Evolutionary conservation across 2,329 filamentous ascomycete species (phyloP), one percentile per base, ranked within the genome.

Genomic region (Shiraia sp.): DNA sequence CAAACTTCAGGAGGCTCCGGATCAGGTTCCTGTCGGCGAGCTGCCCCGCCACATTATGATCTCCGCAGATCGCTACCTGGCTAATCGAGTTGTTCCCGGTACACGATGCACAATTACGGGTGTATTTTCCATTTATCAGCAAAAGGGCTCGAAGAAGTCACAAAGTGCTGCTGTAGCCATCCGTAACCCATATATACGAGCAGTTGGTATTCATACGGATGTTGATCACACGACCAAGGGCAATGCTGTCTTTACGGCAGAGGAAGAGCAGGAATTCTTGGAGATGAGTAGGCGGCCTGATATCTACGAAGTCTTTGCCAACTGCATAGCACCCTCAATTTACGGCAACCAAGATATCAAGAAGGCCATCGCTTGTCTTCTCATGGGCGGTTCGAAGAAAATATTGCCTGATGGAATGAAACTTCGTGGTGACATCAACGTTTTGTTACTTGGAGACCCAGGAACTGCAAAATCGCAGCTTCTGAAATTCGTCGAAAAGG

Each of bases 381-480:
- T 99, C 2, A 83, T 97, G 67, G 93, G 93, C 44, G 93, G 93
- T 10, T 95, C 90, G 22, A 99, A 99, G 72, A 99, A 99, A 73
- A 95, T 99, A 26, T 75, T 99, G 0, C 93, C 93, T 0, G 93
- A 99, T 58, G 93, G 93, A 25, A 99, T 99, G 91, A 95, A 88
- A 65, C 80, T 99, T 7, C 85, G 93, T 80, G 93, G 93, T 60
- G 93, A 99, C 63, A 99, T 99, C 71, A 99, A 99, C 69, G 92
- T 99, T 3, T 80, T 99, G 10, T 81, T 99, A 17, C 86, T 99
- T 16, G 93, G 93, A 80, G 93, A 99, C 53, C 93, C 93, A 1
- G 93, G 93, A 82, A 99, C 93, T 1, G 93, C 93, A 43, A 99
- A 99, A 70, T 99, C 93, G 6, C 93, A 99, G 69, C 76, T 99